Conservation (phyloP, 257 asterid species). For the Scutellaria baicalensis region DNA sequence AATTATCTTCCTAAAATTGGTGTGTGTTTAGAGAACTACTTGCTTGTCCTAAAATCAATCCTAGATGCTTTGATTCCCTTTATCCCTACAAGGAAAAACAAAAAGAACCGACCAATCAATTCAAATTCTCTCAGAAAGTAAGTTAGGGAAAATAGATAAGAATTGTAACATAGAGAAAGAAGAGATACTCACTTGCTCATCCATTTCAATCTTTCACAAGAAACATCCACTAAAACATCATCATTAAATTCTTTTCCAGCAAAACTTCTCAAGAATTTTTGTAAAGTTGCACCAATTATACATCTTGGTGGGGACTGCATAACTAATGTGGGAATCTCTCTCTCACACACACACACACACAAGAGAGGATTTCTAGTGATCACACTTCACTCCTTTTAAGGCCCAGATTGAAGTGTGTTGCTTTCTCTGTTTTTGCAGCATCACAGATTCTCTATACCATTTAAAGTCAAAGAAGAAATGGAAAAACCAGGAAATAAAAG, state of each 20-base stretch:
- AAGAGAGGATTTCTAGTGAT: not conserved
- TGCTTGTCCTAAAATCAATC: constrained; percentile 53
- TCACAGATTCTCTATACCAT: constrained; percentile 43
- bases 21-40: not conserved
- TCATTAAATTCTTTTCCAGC: not conserved
- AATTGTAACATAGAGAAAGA: not conserved
- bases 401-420: constrained; percentile 41
- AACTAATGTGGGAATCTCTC: constrained; percentile 22
- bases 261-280: not conserved
- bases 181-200: constrained; percentile 15
- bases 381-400: constrained; percentile 59
- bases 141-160: constrained; percentile 4
- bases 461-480: constrained; percentile 47
- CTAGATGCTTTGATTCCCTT: constrained; percentile 68
- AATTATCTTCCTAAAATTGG: too few relatives aligned
- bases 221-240: constrained; percentile 14
- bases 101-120: constrained; percentile 48
- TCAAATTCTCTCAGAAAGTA: constrained; percentile 21
- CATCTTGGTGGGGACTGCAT: constrained; percentile 44
- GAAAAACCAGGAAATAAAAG: not conserved
- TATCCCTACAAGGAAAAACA: constrained; percentile 37
- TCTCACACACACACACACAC: constrained; percentile 1
- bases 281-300: constrained; percentile 31
- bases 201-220: constrained; percentile 28
- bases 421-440: constrained; percentile 52